These are phyloP conservation scores for Byssoonygena ceratinophila DNA, from an alignment of 2,329 filamentous ascomycete genomes.

Conservation along the genomic window DNA sequence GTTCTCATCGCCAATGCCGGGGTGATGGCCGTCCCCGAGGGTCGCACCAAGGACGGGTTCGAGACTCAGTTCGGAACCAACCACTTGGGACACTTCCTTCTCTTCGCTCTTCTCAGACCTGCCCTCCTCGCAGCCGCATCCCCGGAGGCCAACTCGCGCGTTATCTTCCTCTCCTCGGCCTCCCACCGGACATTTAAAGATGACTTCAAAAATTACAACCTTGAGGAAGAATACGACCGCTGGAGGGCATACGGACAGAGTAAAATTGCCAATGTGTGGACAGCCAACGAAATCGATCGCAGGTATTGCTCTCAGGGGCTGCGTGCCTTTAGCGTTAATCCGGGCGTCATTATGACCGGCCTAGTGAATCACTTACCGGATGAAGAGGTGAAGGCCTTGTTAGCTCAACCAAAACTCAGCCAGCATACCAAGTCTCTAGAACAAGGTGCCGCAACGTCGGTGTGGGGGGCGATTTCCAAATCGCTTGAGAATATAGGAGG, in stretches of 20 bases:
- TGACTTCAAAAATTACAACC: slow-evolving; percentile 27
- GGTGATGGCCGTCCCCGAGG: slow-evolving; percentile 28
- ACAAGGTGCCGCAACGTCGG: background rate
- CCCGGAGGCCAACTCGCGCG: slow-evolving; percentile 36
- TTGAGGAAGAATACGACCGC: slow-evolving; percentile 29
- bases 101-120: slow-evolving; percentile 23
- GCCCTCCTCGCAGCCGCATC: slow-evolving; percentile 19
- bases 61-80: slow-evolving; percentile 28
- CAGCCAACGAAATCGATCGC: slow-evolving; percentile 44
- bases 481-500: background rate
- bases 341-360: slow-evolving; percentile 7
- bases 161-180: slow-evolving; percentile 38
- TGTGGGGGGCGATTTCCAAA: slow-evolving; percentile 1
- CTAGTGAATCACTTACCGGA: background rate
- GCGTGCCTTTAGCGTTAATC: slow-evolving; percentile 33
- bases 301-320: slow-evolving; percentile 38
- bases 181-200: slow-evolving; percentile 33
- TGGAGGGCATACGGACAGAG: slow-evolving; percentile 38
- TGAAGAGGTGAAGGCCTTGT: background rate
- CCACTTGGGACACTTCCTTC: slow-evolving; percentile 28
- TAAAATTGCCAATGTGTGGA: slow-evolving; percentile 45
- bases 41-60: slow-evolving; percentile 27
- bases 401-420: background rate
- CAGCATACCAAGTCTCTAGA: background rate
- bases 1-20: slow-evolving; percentile 38